phyloP scores from a whole-genome alignment of 2,329 filamentous ascomycete genomes.

The Pochonia chlamydosporia region DNA sequence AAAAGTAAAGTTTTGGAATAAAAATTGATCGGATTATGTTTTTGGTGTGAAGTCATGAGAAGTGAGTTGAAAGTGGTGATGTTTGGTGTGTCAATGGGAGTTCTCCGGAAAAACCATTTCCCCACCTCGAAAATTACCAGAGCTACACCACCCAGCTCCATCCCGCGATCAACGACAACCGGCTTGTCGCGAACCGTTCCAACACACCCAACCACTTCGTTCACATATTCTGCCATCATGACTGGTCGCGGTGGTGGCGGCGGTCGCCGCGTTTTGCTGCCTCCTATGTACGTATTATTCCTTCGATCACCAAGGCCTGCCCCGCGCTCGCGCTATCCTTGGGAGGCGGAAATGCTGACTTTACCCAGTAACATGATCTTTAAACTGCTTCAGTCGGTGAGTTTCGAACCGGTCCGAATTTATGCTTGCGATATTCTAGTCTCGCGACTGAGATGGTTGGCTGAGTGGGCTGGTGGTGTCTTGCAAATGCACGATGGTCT shows the following conservation, averaged over 20 bases:
- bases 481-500: not conserved
- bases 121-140: conserved; percentile 8
- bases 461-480: not conserved
- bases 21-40: too few species aligned
- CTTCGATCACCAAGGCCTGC: not conserved
- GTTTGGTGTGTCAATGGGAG: not conserved
- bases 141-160: conserved; percentile 3
- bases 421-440: not conserved
- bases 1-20: too few species aligned
- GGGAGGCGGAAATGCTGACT: conserved; percentile 16
- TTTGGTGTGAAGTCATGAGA: too few species aligned
- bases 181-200: conserved; percentile 1
- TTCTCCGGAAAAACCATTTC: conserved; percentile 7
- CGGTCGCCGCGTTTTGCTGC: conserved; percentile 54
- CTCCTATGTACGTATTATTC: conserved; percentile 41
- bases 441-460: not conserved
- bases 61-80: too few species aligned
- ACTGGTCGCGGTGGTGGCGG: conserved; percentile 55
- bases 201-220: not conserved
- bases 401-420: conserved; percentile 16
- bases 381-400: conserved; percentile 70
- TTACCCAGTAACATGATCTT: conserved; percentile 40
- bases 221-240: conserved; percentile 30
- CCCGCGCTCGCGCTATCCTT: not conserved
- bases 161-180: conserved; percentile 1